Conservation (phyloP, 148 eudicot genomes). For the Cornus kousa region DNA sequence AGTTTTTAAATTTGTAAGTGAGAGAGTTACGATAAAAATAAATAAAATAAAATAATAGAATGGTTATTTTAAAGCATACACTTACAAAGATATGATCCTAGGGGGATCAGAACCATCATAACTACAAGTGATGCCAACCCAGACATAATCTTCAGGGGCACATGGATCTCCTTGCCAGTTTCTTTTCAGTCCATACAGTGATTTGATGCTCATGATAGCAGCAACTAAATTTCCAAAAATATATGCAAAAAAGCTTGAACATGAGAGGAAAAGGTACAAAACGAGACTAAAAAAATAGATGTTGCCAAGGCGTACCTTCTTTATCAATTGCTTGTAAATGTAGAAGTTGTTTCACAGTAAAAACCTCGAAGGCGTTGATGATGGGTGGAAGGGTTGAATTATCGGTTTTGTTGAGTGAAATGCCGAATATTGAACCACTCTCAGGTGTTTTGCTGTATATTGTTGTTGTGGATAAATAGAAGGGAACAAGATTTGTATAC, state of each 20-base stretch:
- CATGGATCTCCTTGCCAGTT: slow-evolving; percentile 41
- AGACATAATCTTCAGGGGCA: slow-evolving; percentile 19
- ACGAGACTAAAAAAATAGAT: neutral
- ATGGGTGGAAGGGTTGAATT: slow-evolving; percentile 34
- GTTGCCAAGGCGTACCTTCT: neutral
- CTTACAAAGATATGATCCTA: slow-evolving; percentile 20
- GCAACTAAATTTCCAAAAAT: slow-evolving; percentile 5
- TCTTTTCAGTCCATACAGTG: slow-evolving; percentile 10
- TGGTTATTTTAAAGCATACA: no score
- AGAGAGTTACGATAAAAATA: no score
- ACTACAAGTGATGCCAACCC: slow-evolving; percentile 28
- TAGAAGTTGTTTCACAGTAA: slow-evolving; percentile 7
- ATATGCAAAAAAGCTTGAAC: no score
- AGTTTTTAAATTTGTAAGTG: neutral
- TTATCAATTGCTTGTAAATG: slow-evolving; percentile 17
- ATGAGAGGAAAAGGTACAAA: no score
- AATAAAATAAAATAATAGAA: no score
- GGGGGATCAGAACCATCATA: slow-evolving; percentile 1
- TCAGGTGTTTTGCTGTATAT: neutral
- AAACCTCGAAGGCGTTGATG: slow-evolving; percentile 28
- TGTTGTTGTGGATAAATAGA: slow-evolving; percentile 15
- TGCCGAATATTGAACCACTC: neutral
- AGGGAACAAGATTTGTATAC: slow-evolving; percentile 12
- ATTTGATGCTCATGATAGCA: slow-evolving; percentile 20
- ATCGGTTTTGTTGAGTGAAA: slow-evolving; percentile 8